Evolutionary conservation across 768 basidiomycete genomes (phyloP).

Genomic region (Tulasnella sp.): DNA sequence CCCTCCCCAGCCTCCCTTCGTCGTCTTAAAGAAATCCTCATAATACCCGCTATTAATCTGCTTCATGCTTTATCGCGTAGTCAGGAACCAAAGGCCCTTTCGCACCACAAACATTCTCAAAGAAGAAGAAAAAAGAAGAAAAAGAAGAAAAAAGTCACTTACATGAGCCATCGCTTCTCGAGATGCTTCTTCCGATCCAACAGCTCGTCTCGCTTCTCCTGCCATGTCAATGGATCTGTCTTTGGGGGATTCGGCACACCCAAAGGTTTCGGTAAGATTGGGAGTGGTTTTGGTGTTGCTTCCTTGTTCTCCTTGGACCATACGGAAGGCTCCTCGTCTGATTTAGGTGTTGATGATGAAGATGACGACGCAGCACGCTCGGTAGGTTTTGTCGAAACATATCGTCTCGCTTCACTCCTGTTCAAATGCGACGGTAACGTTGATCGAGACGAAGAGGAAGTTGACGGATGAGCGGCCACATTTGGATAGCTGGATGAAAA

Average conservation of each 20-base stretch:
- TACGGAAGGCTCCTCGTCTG: no score
- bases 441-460: no score
- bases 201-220: conserved; percentile 53
- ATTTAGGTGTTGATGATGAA: no score
- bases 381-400: no score
- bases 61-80: conserved; percentile 35
- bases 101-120: no score
- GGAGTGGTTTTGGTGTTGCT: conserved; percentile 2
- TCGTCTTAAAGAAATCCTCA: conserved; percentile 69
- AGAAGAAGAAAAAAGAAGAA: no score
- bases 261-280: conserved; percentile 40
- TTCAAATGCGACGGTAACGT: no score
- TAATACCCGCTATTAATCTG: conserved; percentile 76
- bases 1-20: conserved; percentile 56
- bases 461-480: no score
- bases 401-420: no score
- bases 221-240: conserved; percentile 45
- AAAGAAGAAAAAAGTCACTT: conserved; percentile 18
- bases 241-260: conserved; percentile 64
- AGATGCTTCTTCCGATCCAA: conserved; percentile 60
- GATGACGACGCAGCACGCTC: no score
- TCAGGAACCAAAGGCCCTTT: not conserved
- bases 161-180: conserved; percentile 45
- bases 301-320: not conserved
- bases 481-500: no score